These are phyloP conservation scores for Clathrus columnatus DNA, from an alignment of 768 basidiomycete genomes.

Conservation along the genomic window DNA sequence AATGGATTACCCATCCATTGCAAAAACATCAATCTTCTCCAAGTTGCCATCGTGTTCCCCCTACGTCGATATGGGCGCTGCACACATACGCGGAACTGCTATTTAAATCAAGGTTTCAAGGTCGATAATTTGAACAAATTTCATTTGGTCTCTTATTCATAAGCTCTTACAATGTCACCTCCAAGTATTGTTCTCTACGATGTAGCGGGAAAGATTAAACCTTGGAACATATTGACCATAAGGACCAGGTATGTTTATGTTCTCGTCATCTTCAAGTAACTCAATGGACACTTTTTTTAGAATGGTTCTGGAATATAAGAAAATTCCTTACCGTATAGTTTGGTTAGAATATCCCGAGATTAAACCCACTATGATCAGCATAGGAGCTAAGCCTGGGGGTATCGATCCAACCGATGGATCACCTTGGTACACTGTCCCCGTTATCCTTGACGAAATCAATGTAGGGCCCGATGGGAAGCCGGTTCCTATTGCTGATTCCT, in stretches of 20 bases:
- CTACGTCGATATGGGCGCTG: no score
- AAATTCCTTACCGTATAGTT: slow-evolving; percentile 30
- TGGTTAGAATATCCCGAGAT: slow-evolving; percentile 17
- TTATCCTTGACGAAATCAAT: slow-evolving; percentile 42
- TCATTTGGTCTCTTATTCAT: no score
- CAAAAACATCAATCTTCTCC: no score
- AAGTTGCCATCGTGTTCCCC: no score
- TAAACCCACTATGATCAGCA: slow-evolving; percentile 11
- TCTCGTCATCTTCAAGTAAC: not conserved
- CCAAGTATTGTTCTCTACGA: not conserved
- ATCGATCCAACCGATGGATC: slow-evolving; percentile 41
- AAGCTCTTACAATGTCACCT: not conserved
- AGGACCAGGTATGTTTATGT: slow-evolving; percentile 1
- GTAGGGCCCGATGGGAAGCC: slow-evolving; percentile 22
- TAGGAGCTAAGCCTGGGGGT: slow-evolving; percentile 12
- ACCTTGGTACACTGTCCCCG: slow-evolving; percentile 38
- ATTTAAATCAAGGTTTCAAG: no score
- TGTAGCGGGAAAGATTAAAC: not conserved
- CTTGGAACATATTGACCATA: not conserved
- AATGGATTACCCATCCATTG: no score
- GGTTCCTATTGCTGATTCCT: slow-evolving; percentile 32
- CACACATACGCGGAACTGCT: no score
- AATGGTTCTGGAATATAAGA: slow-evolving; percentile 33
- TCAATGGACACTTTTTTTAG: slow-evolving; percentile 17
- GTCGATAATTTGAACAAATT: no score